phyloP scores from a whole-genome alignment of 2,329 filamentous ascomycete species.

The Penicillium rolfsii region DNA sequence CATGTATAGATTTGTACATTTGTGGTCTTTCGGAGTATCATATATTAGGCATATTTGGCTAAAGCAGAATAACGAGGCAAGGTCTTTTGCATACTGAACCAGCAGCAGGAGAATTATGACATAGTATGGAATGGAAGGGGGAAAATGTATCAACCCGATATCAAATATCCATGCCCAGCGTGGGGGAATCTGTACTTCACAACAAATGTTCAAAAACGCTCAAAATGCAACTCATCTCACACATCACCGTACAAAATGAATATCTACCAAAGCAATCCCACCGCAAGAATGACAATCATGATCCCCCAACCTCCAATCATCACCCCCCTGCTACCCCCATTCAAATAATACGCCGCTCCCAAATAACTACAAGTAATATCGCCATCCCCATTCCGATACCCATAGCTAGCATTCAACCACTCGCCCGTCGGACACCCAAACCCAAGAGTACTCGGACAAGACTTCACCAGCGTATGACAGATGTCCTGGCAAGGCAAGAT shows the following conservation, averaged over 20 bases:
- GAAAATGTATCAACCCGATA: no score
- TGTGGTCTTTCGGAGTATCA: no score
- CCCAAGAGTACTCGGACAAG: slow-evolving; percentile 74
- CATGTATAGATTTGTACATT: no score
- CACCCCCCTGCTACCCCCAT: slow-evolving; percentile 34
- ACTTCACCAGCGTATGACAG: slow-evolving; percentile 83
- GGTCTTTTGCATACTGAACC: no score
- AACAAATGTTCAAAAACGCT: neutral
- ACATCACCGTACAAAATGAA: neutral
- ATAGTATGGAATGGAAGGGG: no score
- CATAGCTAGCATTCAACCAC: slow-evolving; percentile 57
- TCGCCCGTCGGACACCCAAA: slow-evolving; percentile 72
- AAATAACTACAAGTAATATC: slow-evolving; percentile 64
- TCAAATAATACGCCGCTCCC: slow-evolving; percentile 60
- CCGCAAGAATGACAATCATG: slow-evolving; percentile 23
- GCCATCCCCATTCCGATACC: slow-evolving; percentile 42
- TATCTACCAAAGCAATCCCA: slow-evolving; percentile 20
- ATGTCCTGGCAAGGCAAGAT: slow-evolving; percentile 84
- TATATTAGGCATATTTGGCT: no score
- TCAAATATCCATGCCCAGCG: no score
- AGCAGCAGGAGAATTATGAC: no score
- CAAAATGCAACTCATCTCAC: neutral
- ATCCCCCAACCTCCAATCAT: slow-evolving; percentile 10
- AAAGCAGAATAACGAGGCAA: no score
- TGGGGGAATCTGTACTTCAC: no score